phyloP scores from a whole-genome alignment of 2,329 filamentous ascomycete genomes.

The Orbilia ellipsospora region DNA sequence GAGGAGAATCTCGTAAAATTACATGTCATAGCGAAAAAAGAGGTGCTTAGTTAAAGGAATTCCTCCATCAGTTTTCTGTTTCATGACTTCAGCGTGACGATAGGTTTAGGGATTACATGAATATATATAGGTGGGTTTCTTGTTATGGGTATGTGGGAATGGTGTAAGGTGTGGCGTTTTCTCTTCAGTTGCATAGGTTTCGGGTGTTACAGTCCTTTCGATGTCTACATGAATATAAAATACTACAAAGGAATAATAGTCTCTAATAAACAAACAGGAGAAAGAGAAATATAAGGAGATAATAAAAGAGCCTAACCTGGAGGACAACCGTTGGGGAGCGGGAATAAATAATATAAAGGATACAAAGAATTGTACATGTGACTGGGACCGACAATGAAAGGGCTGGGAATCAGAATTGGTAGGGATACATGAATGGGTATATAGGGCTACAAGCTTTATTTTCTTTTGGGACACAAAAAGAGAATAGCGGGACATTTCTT shows the following conservation, averaged over 20 bases:
- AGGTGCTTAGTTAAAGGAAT: not conserved
- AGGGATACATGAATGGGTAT: slow-evolving; percentile 55
- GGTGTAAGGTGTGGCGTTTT: slow-evolving; percentile 3
- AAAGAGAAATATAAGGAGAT: slow-evolving; percentile 33
- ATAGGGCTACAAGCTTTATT: slow-evolving; percentile 55
- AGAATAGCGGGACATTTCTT: slow-evolving; percentile 25
- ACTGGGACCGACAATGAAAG: slow-evolving; percentile 19
- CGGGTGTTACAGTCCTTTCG: slow-evolving; percentile 46
- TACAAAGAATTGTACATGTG: slow-evolving; percentile 48
- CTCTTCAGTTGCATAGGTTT: slow-evolving; percentile 11
- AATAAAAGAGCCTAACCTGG: slow-evolving; percentile 53
- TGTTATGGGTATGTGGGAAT: slow-evolving; percentile 1
- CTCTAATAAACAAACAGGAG: slow-evolving; percentile 51
- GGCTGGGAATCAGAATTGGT: not conserved
- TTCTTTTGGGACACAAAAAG: slow-evolving; percentile 17
- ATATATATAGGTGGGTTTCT: slow-evolving; percentile 4
- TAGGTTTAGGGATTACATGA: slow-evolving; percentile 38
- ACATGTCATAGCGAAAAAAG: not conserved
- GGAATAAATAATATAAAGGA: slow-evolving; percentile 22
- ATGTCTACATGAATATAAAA: slow-evolving; percentile 53
- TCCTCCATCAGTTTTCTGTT: not conserved
- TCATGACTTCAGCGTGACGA: too few relatives aligned
- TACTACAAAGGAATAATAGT: slow-evolving; percentile 28
- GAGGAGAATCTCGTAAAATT: too few relatives aligned
- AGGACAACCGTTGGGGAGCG: too few relatives aligned